These are phyloP conservation scores for Sporothrix protearum DNA, from an alignment of 2,329 filamentous ascomycete genomes.

Conservation along the genomic window DNA sequence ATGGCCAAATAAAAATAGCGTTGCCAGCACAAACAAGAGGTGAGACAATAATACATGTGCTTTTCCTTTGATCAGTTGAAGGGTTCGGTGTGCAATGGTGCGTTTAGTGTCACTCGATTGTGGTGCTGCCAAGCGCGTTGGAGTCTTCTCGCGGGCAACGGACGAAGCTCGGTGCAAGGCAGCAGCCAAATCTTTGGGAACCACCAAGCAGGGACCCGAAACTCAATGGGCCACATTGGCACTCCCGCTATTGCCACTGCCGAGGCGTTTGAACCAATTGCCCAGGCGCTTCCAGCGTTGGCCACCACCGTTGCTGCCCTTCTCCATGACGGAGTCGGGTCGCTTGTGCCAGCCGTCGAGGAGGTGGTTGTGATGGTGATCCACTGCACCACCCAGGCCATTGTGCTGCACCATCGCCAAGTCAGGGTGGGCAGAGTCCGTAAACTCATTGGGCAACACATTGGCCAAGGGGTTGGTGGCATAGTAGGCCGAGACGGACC, in stretches of 20 bases:
- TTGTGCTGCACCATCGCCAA: constrained; percentile 4
- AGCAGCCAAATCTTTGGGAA: not conserved
- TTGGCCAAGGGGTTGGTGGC: constrained; percentile 14
- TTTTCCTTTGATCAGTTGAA: not conserved
- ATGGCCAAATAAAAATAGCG: not conserved
- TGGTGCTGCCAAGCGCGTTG: not conserved
- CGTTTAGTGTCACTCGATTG: not conserved
- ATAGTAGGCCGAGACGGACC: constrained; percentile 24
- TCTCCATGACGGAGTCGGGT: constrained; percentile 21
- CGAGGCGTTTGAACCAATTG: constrained; percentile 36
- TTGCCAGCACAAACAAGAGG: not conserved
- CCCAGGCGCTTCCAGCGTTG: constrained; percentile 34
- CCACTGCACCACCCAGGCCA: not conserved
- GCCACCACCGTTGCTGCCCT: constrained; percentile 21
- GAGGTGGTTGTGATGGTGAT: not conserved
- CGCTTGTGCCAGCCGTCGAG: not conserved
- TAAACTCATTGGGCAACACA: not conserved
- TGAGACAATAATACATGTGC: not conserved
- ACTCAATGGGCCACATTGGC: constrained; percentile 16
- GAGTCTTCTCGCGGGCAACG: not conserved
- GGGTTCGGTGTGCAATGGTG: not conserved
- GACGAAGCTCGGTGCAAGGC: not conserved
- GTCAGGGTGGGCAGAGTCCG: not conserved
- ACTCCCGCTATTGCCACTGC: constrained; percentile 30
- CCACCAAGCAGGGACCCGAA: not conserved